Conservation (phyloP, 345 rosid species). For the Combretum micranthum region DNA sequence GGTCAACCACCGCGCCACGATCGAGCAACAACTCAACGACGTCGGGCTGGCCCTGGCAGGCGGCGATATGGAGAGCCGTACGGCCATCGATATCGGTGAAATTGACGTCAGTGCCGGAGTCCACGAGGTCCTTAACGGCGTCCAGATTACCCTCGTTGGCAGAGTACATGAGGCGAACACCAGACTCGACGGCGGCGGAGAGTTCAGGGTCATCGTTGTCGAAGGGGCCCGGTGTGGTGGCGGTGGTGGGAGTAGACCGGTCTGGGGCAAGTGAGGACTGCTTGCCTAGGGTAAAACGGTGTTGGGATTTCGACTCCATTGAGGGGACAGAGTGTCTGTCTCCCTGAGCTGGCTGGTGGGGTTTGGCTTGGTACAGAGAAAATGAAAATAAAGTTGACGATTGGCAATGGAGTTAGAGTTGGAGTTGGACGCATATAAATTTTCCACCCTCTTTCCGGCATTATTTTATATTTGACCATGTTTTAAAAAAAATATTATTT, state of each 20-base stretch:
- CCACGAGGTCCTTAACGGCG: slow-evolving; percentile 49
- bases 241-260: slow-evolving; percentile 4
- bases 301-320: slow-evolving; percentile 12
- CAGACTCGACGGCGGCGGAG: slow-evolving; percentile 30
- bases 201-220: slow-evolving; percentile 7
- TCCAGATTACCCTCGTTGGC: slow-evolving; percentile 73
- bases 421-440: too few relatives aligned
- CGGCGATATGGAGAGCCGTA: slow-evolving; percentile 72
- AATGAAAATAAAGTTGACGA: too few relatives aligned
- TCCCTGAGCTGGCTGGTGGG: not conserved
- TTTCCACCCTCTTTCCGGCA: too few relatives aligned
- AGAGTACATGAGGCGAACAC: slow-evolving; percentile 64
- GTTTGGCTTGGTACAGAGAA: too few relatives aligned
- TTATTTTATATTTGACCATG: too few relatives aligned
- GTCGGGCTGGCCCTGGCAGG: slow-evolving; percentile 66
- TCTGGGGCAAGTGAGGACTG: slow-evolving; percentile 65
- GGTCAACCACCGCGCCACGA: slow-evolving; percentile 50
- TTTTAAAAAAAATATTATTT: too few relatives aligned
- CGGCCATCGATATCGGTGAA: slow-evolving; percentile 63
- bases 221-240: not conserved
- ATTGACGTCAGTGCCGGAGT: slow-evolving; percentile 60
- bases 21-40: slow-evolving; percentile 59
- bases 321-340: not conserved
- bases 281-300: slow-evolving; percentile 42
- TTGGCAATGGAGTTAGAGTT: too few relatives aligned